phyloP scores from a whole-genome alignment of 1,284 basidiomycete species.

The Naganishia albida region DNA sequence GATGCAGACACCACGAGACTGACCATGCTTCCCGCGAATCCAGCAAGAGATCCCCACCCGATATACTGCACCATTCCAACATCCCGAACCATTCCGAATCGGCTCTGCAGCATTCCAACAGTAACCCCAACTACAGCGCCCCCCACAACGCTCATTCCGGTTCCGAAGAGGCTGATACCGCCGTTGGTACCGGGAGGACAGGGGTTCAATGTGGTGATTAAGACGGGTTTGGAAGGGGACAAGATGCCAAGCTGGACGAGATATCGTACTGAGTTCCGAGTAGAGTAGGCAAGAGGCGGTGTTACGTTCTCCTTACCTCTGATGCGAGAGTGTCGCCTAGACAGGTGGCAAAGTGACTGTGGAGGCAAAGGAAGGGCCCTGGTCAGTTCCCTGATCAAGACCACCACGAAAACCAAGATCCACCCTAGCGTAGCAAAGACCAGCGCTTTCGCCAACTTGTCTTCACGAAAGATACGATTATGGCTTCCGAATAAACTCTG shows the following conservation, averaged over 20 bases:
- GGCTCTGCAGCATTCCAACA: constrained; percentile 64
- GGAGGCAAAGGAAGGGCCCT: constrained; percentile 1
- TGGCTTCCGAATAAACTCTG: constrained; percentile 49
- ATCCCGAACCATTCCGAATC: constrained; percentile 55
- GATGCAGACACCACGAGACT: constrained; percentile 39
- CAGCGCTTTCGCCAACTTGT: constrained; percentile 49
- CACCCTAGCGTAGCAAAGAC: constrained; percentile 72
- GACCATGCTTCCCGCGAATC: constrained; percentile 74
- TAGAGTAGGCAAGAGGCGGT: constrained; percentile 20
- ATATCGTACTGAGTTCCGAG: constrained; percentile 39
- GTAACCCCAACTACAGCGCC: constrained; percentile 70
- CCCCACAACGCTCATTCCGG: constrained; percentile 70
- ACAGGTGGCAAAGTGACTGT: constrained; percentile 76
- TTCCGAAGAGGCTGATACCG: constrained; percentile 74
- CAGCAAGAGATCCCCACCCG: constrained; percentile 54
- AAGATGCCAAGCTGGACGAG: constrained; percentile 69
- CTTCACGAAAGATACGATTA: neutral
- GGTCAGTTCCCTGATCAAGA: too few species aligned
- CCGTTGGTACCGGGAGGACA: constrained; percentile 93
- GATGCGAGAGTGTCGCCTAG: constrained; percentile 78
- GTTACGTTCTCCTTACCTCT: constrained; percentile 52
- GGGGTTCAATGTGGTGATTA: constrained; percentile 69
- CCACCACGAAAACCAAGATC: constrained; percentile 31
- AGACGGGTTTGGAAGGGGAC: constrained; percentile 65
- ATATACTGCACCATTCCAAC: constrained; percentile 59